Evolutionary conservation across 2,329 filamentous ascomycete genomes (phyloP).

Genomic region (Teratosphaeria gauchensis): DNA sequence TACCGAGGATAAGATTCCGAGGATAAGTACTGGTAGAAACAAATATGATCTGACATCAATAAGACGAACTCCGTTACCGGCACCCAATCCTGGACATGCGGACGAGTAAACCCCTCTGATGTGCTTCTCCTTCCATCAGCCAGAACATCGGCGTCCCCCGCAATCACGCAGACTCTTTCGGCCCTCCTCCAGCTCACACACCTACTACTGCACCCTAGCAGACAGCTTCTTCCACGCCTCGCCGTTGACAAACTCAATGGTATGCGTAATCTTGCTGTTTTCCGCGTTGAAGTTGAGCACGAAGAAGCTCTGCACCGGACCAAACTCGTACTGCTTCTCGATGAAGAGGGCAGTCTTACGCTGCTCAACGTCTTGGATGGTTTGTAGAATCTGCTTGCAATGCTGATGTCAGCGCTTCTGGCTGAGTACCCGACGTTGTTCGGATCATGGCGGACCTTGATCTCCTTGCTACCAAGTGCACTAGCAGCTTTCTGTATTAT

Average conservation of each 20-base stretch:
- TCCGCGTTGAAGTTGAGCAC: constrained; percentile 6
- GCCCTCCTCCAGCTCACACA: neutral
- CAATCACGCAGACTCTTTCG: no score
- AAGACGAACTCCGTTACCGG: no score
- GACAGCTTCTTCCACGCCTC: constrained; percentile 9
- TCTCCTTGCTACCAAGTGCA: constrained; percentile 4
- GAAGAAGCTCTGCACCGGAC: constrained; percentile 5
- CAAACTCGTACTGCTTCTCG: constrained; percentile 8
- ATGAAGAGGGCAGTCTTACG: constrained; percentile 5
- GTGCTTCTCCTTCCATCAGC: no score
- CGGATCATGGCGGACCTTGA: constrained; percentile 1
- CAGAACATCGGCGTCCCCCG: no score
- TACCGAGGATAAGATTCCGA: no score
- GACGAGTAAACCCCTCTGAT: no score
- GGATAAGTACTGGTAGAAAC: no score
- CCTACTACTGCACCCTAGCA: neutral
- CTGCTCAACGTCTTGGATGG: constrained; percentile 8
- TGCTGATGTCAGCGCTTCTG: neutral
- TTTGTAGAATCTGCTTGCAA: constrained; percentile 4
- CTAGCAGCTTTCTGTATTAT: constrained; percentile 4
- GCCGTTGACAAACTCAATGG: constrained; percentile 8
- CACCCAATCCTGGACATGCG: no score
- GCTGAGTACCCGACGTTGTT: neutral
- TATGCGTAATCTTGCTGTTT: constrained; percentile 6
- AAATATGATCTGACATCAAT: no score